phyloP scores from a whole-genome alignment of 1,139 yeast species.

The Pichia sp. region DNA sequence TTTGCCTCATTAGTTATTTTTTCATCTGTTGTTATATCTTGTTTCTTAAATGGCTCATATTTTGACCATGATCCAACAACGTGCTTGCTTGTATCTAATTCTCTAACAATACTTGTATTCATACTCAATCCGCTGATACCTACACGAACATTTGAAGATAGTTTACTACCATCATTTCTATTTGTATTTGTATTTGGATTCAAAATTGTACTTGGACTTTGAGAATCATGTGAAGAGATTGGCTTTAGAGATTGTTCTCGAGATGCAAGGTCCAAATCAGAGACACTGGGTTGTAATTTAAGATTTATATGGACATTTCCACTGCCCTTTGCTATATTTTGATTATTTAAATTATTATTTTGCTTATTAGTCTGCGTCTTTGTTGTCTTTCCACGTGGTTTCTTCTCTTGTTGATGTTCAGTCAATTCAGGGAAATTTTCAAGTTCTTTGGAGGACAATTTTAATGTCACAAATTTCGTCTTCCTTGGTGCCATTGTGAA shows the following conservation, averaged over 20 bases:
- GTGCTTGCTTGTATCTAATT: constrained; percentile 15
- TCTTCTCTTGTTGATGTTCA: constrained; percentile 4
- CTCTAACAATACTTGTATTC: constrained; percentile 17
- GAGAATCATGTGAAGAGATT: background rate
- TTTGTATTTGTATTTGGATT: background rate
- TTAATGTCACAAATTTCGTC: constrained; percentile 8
- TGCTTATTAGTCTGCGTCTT: background rate
- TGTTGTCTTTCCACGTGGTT: constrained; percentile 1
- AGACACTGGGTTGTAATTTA: background rate
- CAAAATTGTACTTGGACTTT: background rate
- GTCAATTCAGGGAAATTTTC: constrained; percentile 8
- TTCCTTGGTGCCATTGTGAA: constrained; percentile 6
- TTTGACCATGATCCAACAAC: constrained; percentile 14
- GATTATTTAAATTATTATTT: background rate
- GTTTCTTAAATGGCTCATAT: background rate
- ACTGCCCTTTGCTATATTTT: too few relatives aligned
- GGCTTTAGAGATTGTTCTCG: constrained; percentile 7
- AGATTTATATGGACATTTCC: background rate
- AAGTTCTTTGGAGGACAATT: constrained; percentile 4
- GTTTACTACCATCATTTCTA: constrained; percentile 2
- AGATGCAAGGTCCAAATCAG: background rate
- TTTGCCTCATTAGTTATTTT: background rate
- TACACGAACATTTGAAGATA: constrained; percentile 16
- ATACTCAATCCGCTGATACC: constrained; percentile 18
- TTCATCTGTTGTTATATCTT: background rate